Conservation (phyloP, 192 early-diverging fungal species). For the Bifiguratus adelaidae region DNA sequence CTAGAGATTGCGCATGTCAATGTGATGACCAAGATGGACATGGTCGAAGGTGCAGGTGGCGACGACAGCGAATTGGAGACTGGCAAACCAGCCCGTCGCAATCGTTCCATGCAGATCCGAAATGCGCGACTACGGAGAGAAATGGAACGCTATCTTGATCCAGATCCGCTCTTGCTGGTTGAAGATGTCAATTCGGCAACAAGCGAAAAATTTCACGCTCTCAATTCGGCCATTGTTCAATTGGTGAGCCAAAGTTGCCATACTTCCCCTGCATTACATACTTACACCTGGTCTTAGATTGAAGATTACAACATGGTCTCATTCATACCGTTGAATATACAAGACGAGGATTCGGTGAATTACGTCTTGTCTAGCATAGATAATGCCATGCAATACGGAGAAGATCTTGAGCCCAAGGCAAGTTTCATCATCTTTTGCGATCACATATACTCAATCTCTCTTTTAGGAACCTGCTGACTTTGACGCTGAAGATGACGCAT, state of each 20-base stretch:
- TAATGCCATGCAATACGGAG: conserved; percentile 94
- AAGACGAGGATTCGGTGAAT: conserved; percentile 88
- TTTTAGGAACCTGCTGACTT: too few species aligned
- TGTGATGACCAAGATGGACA: conserved; percentile 96
- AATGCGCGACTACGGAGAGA: conserved; percentile 33
- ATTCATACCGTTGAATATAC: conserved; percentile 88
- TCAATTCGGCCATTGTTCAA: conserved; percentile 84
- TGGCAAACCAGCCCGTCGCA: background rate
- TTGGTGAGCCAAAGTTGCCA: conserved; percentile 35
- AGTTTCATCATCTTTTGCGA: too few species aligned
- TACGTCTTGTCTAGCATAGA: conserved; percentile 83
- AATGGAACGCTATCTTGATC: conserved; percentile 78
- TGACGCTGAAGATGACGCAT: too few species aligned
- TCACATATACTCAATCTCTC: too few species aligned
- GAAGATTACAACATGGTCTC: conserved; percentile 97
- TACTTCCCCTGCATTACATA: background rate
- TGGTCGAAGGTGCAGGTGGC: conserved; percentile 41
- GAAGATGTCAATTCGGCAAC: conserved; percentile 74
- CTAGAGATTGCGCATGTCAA: conserved; percentile 98
- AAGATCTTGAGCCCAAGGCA: conserved; percentile 93
- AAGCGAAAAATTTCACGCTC: conserved; percentile 63
- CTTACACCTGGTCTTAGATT: conserved; percentile 34
- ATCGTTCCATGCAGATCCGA: conserved; percentile 13
- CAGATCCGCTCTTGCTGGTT: conserved; percentile 75
- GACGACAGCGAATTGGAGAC: conserved; percentile 5